A percentile compares a stretch with the other conserved stretches of the same genome.
Conservation (phyloP, 2,329 filamentous ascomycete genomes). For the Monilinia fructicola region DNA sequence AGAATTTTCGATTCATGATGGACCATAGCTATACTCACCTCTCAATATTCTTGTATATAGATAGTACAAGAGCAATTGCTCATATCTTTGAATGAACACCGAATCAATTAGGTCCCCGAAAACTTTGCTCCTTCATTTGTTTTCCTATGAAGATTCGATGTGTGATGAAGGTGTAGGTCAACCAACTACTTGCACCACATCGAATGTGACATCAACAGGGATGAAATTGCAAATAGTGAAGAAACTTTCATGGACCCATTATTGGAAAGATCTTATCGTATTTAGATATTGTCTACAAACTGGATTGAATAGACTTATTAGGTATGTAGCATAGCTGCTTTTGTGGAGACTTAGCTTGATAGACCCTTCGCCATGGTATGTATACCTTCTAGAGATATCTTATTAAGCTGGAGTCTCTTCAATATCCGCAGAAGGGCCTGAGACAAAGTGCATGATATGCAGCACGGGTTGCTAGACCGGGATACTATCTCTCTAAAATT, state of each 20-base stretch:
- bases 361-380: no score
- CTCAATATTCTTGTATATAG: neutral
- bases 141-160: neutral
- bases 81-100: neutral
- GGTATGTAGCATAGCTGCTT: no score
- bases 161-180: neutral
- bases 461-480: no score
- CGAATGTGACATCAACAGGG: neutral
- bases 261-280: accelerated
- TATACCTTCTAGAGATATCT: no score
- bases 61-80: neutral
- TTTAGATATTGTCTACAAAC: neutral
- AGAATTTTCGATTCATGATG: no score
- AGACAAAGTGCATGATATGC: no score
- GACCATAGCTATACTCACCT: neutral
- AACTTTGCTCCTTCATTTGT: neutral
- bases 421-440: no score
- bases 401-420: no score
- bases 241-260: neutral
- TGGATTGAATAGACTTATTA: no score
- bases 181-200: neutral
- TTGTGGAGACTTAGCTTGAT: no score
- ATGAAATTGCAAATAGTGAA: neutral
- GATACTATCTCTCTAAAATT: no score
- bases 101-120: neutral